phyloP scores from a whole-genome alignment of 306 rosid species.

The Prunus mume region DNA sequence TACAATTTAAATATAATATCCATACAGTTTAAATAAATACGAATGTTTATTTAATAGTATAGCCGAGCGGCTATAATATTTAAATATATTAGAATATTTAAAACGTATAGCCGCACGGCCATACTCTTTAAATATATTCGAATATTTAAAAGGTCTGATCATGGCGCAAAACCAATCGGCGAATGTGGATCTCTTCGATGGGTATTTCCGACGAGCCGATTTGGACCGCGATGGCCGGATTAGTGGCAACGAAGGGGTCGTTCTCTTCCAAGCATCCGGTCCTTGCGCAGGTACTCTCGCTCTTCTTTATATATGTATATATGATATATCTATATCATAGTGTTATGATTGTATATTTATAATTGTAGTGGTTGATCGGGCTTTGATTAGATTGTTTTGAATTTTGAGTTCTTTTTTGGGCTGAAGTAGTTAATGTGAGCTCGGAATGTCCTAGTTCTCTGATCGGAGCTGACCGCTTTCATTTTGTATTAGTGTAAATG shows the following conservation, averaged over 20 bases:
- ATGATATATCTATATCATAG: not conserved
- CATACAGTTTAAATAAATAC: no score
- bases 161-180: constrained; percentile 50
- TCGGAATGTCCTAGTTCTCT: not conserved
- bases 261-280: constrained; percentile 95
- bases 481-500: not conserved
- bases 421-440: constrained; percentile 19
- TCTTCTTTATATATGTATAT: not conserved
- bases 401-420: constrained; percentile 8
- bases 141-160: no score
- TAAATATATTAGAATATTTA: no score
- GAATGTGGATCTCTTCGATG: constrained; percentile 95
- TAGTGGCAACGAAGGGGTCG: constrained; percentile 88
- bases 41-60: no score
- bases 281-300: constrained; percentile 71
- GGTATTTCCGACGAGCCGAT: constrained; percentile 88
- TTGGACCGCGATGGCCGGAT: constrained; percentile 95
- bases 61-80: no score
- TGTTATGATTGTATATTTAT: not conserved
- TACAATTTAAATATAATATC: no score
- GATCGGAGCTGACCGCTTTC: not conserved
- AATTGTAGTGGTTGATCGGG: constrained; percentile 2
- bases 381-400: constrained; percentile 20
- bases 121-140: no score
- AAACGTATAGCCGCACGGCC: no score